phyloP scores from a whole-genome alignment of 768 basidiomycete genomes.

The Neoboletus brunneissimus region DNA sequence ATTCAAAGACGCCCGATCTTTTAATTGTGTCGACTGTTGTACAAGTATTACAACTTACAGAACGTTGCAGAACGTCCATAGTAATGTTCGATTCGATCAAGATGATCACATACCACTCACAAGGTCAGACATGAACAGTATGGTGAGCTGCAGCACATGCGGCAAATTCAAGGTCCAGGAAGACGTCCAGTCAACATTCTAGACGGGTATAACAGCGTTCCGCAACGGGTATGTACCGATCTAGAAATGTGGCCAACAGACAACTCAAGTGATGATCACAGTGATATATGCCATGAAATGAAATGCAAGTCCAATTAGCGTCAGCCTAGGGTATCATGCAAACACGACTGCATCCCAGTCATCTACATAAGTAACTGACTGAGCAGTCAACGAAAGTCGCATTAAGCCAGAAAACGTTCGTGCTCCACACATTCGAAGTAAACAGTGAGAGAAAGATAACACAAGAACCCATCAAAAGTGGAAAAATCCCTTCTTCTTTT shows the following conservation, averaged over 20 bases:
- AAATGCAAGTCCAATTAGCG: constrained; percentile 8
- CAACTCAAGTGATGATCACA: neutral
- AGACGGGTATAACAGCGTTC: neutral
- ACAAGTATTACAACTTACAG: no score
- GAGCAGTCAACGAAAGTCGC: neutral
- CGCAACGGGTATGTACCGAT: neutral
- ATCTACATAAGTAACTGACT: constrained; percentile 2
- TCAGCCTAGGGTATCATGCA: constrained; percentile 11
- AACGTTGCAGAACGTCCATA: no score
- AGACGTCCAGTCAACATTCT: neutral
- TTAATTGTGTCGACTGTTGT: neutral
- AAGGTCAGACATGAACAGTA: no score
- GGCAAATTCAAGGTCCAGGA: neutral
- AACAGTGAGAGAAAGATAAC: neutral
- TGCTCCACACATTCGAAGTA: neutral
- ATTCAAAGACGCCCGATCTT: neutral
- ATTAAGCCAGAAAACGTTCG: neutral
- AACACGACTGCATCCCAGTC: neutral
- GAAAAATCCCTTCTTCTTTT: constrained; percentile 75
- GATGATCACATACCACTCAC: no score
- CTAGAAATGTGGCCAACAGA: neutral
- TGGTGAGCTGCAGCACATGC: no score
- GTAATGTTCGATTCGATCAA: no score
- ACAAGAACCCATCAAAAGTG: constrained; percentile 43
- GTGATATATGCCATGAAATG: neutral